Evolutionary conservation across 148 eudicot species (phyloP).

Genomic region (Dysphania ambrosioides): DNA sequence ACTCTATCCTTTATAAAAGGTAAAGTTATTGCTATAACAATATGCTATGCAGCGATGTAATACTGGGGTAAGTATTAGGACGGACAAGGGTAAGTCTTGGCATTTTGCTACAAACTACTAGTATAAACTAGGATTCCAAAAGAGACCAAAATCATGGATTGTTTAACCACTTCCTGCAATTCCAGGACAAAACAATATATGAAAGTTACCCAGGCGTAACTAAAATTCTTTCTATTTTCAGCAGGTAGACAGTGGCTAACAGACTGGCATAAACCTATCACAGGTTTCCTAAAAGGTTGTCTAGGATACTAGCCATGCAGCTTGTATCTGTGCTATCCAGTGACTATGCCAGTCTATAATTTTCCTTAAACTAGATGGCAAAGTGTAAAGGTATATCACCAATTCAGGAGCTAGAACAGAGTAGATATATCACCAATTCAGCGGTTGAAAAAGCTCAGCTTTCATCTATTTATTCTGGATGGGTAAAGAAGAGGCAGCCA

Average conservation of each 20-base stretch:
- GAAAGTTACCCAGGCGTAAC: background rate
- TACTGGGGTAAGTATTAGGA: background rate
- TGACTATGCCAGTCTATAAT: too few species aligned
- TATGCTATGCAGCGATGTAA: background rate
- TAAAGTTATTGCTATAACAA: too few species aligned
- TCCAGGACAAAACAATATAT: background rate
- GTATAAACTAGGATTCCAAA: background rate
- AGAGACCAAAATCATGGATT: background rate
- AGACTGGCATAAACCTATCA: background rate
- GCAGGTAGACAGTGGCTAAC: background rate
- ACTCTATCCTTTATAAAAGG: background rate
- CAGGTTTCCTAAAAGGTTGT: background rate
- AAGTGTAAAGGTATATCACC: background rate
- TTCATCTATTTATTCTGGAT: background rate
- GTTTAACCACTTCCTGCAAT: background rate
- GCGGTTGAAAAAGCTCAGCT: background rate
- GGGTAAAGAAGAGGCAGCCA: background rate
- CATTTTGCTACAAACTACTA: too few species aligned
- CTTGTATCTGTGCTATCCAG: too few species aligned
- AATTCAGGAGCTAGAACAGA: background rate
- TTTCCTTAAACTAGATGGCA: background rate
- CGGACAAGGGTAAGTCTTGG: background rate
- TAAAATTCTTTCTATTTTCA: background rate
- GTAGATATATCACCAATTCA: conserved; percentile 1
- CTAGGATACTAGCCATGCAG: background rate